Base-by-base conservation (phyloP, 2,329 filamentous ascomycete species). In the Colletotrichum nymphaeae region DNA sequence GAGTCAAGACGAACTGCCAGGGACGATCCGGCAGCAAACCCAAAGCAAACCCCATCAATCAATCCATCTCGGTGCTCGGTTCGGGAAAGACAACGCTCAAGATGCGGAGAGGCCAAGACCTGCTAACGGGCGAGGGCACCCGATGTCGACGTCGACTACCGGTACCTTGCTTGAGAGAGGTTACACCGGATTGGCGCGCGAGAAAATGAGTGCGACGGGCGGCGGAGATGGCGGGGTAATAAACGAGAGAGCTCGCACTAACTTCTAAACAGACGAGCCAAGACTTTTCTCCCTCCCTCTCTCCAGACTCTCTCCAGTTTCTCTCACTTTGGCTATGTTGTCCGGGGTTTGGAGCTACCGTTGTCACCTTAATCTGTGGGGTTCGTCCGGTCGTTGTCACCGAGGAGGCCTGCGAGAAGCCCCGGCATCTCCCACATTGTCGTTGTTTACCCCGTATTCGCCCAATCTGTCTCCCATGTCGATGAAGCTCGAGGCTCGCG, bases 101-200 rank as follows among this genome's bases (percentile, higher is more conserved):
- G 7, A 30, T 69, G 59, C 66, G 66, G 59, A 60, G 66, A 64
- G 32, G 70, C 66, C 66, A 73, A 73, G 70, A 73, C 55, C 11
- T 46, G 1, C 55, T 30, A 56, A 24, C 55, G 32, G 52, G 59
- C 42, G 66, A 35, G 37, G 35, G 22, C 53, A 70, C 19, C 67
- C 60, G 60, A 56, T 55, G 35, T 70, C 55, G 60, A 52, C 46
- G 35, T 16, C 19, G 60, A 60, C 60, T 70, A 37, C 60, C 66
- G 46, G 60, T 70, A 73, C 59, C 59, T 69, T 69, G 67, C 70
- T 26, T 65, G 22, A 19, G 62, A 12, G 19, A 26, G 66, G 60
- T 37, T 65, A 65, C 60, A 69, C 46, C 42, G 70, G 70, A 73
- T 73, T 73, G 55, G 59, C 32, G 70, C 66, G 70, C 65, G 3